These are phyloP conservation scores for Linum tenue DNA, from an alignment of 345 rosid genomes.

Conservation along the genomic window DNA sequence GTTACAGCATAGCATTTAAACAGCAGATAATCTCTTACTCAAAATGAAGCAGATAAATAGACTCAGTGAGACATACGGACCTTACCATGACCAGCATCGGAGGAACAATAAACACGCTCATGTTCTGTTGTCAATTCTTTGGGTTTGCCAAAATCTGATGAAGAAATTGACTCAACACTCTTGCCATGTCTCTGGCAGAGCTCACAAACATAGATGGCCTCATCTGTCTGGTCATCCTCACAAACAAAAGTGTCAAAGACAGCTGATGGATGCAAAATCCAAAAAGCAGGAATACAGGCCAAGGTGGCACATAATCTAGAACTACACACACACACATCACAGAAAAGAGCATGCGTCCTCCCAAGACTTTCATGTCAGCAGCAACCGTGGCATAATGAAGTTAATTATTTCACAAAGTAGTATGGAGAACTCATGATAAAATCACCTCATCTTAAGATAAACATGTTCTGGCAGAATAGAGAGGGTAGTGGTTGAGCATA, in stretches of 20 bases:
- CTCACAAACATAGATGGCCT: constrained; percentile 55
- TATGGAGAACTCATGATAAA: neutral
- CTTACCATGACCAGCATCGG: constrained; percentile 46
- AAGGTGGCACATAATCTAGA: neutral
- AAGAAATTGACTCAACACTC: constrained; percentile 12
- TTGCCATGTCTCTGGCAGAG: constrained; percentile 68
- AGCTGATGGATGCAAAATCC: neutral
- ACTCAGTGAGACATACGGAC: constrained; percentile 30
- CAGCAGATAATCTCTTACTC: neutral
- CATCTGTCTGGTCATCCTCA: constrained; percentile 42
- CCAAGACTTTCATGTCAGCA: neutral
- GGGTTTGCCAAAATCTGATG: constrained; percentile 17
- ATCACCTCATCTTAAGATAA: too few relatives aligned
- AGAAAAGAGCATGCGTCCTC: neutral
- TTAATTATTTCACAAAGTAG: neutral
- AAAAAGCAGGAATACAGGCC: neutral
- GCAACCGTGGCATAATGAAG: neutral
- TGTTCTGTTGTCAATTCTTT: constrained; percentile 8
- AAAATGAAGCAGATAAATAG: neutral
- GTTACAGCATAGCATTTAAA: neutral
- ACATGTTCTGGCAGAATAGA: neutral
- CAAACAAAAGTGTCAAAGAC: constrained; percentile 13
- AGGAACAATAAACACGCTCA: constrained; percentile 13
- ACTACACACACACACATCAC: neutral
- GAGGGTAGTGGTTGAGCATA: constrained; percentile 13